phyloP scores from a whole-genome alignment of 176 grass and related monocot genomes.

The Juncus effusus region DNA sequence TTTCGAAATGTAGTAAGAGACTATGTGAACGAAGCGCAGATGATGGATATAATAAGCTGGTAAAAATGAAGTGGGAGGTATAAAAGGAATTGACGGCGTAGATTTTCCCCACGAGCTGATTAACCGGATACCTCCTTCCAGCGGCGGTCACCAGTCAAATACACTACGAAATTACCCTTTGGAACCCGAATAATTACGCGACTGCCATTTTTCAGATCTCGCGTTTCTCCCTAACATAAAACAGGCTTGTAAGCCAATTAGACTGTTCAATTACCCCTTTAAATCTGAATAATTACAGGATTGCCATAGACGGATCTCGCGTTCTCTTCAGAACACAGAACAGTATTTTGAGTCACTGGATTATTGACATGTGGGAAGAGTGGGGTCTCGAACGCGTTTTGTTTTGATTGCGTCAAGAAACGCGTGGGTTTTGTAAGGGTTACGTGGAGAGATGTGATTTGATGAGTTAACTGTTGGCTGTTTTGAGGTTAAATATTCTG shows the following conservation, averaged over 20 bases:
- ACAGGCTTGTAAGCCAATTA: background rate
- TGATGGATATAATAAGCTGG: background rate
- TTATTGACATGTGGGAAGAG: background rate
- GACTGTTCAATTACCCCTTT: too few species aligned
- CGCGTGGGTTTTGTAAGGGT: background rate
- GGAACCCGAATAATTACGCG: too few species aligned
- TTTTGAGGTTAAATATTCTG: background rate
- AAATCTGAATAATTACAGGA: too few species aligned
- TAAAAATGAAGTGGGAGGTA: background rate
- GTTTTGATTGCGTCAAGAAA: constrained; percentile 12
- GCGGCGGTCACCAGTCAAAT: background rate
- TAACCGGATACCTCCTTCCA: background rate
- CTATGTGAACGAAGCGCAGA: too few species aligned
- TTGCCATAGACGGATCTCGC: background rate
- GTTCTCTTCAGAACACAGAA: background rate
- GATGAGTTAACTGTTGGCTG: background rate
- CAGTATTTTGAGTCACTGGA: background rate
- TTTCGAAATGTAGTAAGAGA: too few species aligned
- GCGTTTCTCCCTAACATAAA: background rate
- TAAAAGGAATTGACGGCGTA: constrained; percentile 25
- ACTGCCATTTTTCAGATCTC: background rate
- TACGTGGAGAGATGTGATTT: constrained; percentile 11
- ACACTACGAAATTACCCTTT: too few species aligned
- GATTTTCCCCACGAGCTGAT: constrained; percentile 6
- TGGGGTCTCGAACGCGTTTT: background rate